These are phyloP conservation scores for Syzygium syzygioides DNA, from an alignment of 441 rosid species.

Conservation along the genomic window DNA sequence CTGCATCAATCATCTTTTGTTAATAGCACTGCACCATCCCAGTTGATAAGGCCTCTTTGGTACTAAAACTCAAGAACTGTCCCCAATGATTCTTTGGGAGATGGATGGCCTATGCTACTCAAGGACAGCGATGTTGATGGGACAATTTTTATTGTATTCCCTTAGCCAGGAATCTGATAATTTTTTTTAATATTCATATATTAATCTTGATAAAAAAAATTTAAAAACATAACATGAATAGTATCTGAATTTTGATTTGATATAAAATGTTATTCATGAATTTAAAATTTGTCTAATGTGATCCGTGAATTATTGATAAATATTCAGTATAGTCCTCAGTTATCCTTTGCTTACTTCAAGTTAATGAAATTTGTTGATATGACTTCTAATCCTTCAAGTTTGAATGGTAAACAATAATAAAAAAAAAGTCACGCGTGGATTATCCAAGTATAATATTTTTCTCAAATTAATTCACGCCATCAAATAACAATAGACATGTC, in stretches of 20 bases:
- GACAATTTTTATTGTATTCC: background rate
- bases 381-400: background rate
- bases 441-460: background rate
- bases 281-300: background rate
- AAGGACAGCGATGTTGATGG: background rate
- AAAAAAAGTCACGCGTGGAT: background rate
- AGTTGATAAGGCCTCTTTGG: background rate
- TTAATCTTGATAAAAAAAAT: background rate
- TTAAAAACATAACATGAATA: background rate
- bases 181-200: background rate
- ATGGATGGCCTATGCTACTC: background rate
- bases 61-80: background rate
- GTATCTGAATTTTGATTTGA: background rate
- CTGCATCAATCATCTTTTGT: background rate
- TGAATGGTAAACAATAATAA: background rate
- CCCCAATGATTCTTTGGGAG: background rate
- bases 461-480: background rate
- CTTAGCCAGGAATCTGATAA: background rate
- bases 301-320: accelerated
- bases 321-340: accelerated
- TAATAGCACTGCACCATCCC: background rate
- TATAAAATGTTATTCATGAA: accelerated
- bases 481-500: background rate
- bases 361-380: background rate
- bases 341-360: background rate